These are phyloP conservation scores for Thelonectria rubi DNA, from an alignment of 2,329 filamentous ascomycete species.

Conservation along the genomic window DNA sequence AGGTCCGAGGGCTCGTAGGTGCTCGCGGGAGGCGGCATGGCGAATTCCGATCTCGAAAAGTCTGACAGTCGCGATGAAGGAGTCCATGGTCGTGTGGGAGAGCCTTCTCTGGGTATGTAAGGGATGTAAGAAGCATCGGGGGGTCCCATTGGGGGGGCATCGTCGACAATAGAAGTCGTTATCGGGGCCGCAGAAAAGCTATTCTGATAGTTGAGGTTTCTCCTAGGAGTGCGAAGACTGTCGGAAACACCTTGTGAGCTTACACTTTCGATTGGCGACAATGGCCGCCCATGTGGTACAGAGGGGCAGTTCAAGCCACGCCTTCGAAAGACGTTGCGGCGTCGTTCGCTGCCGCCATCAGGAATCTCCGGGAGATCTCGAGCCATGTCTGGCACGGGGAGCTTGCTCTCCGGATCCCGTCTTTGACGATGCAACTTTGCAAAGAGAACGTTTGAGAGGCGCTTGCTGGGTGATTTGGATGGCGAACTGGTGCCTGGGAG, in stretches of 20 bases:
- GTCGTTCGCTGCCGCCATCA: conserved; percentile 55
- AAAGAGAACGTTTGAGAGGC: conserved; percentile 43
- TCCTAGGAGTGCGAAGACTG: conserved; percentile 55
- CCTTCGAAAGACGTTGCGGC: conserved; percentile 46
- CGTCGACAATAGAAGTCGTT: conserved; percentile 62
- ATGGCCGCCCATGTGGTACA: conserved; percentile 21
- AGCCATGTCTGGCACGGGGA: conserved; percentile 46
- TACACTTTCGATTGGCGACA: conserved; percentile 29
- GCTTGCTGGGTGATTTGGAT: conserved; percentile 28
- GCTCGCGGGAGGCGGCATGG: conserved; percentile 74
- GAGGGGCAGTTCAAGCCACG: conserved; percentile 33
- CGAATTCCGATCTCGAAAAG: conserved; percentile 58
- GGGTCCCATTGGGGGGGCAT: conserved; percentile 66
- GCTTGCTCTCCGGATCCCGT: conserved; percentile 46
- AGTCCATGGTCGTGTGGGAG: conserved; percentile 68
- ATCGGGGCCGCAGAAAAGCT: conserved; percentile 60
- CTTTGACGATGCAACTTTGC: conserved; percentile 61
- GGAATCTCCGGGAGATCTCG: conserved; percentile 60
- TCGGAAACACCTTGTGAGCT: conserved; percentile 48
- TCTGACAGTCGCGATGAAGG: conserved; percentile 57
- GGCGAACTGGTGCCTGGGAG: conserved; percentile 24
- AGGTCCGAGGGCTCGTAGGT: conserved; percentile 88
- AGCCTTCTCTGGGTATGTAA: conserved; percentile 58
- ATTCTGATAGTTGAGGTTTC: conserved; percentile 58
- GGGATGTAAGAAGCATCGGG: conserved; percentile 71